phyloP scores from a whole-genome alignment of 169 alveolate genomes.

The Eimeria sp. region DNA sequence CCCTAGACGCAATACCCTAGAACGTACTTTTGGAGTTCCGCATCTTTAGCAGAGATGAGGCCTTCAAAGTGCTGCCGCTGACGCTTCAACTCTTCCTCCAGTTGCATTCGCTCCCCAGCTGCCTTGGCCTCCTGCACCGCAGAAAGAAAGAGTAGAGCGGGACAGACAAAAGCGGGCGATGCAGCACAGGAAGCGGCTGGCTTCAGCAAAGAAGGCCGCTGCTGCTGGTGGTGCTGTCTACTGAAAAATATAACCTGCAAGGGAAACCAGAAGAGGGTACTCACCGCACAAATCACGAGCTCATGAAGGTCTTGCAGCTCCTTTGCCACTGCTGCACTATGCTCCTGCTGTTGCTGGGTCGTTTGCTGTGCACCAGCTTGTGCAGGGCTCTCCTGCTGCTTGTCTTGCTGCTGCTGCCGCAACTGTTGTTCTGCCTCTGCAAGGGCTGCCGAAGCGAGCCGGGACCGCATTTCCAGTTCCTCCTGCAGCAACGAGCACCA shows the following conservation, averaged over 20 bases:
- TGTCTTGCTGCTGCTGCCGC: conserved; percentile 56
- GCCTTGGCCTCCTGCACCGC: conserved; percentile 49
- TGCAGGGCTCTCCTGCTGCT: conserved; percentile 15
- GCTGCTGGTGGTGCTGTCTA: background rate
- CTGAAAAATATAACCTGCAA: background rate
- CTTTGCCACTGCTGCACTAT: conserved; percentile 21
- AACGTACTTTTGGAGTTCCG: conserved; percentile 16
- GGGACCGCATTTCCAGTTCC: conserved; percentile 71
- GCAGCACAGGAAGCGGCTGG: background rate
- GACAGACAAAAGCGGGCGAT: background rate
- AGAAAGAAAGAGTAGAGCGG: background rate
- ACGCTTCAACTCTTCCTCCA: conserved; percentile 55
- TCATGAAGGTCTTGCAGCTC: conserved; percentile 60
- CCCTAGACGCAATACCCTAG: background rate
- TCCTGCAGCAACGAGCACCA: conserved; percentile 56
- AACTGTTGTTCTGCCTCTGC: conserved; percentile 67
- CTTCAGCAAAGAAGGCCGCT: background rate
- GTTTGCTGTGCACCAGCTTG: background rate
- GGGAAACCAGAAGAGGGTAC: background rate
- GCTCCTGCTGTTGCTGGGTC: conserved; percentile 13
- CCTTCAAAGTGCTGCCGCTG: conserved; percentile 64
- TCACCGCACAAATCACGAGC: conserved; percentile 66
- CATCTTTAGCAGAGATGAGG: conserved; percentile 25
- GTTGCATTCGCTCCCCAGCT: conserved; percentile 56
- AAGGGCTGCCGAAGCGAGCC: conserved; percentile 68